Evolutionary conservation across 805 yeast genomes (phyloP).

Genomic region (Kodamaea jinghongensis): DNA sequence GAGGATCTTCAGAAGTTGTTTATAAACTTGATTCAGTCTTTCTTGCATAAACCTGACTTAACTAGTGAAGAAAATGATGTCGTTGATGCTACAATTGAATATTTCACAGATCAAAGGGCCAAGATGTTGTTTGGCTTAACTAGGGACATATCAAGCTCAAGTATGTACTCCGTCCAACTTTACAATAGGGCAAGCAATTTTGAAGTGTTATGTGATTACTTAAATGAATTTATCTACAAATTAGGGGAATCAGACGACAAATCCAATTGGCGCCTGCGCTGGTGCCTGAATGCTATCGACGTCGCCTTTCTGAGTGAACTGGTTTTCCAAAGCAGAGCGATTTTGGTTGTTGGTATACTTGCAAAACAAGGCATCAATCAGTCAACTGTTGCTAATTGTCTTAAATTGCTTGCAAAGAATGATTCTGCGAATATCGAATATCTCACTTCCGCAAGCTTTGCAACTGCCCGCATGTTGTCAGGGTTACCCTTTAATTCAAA

Average conservation of each 20-base stretch:
- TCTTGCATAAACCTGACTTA: conserved; percentile 55
- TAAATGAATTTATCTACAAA: conserved; percentile 51
- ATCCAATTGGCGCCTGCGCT: conserved; percentile 58
- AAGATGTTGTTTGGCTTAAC: conserved; percentile 69
- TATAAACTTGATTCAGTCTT: conserved; percentile 68
- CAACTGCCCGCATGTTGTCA: conserved; percentile 46
- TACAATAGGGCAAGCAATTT: conserved; percentile 45
- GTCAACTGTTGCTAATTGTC: conserved; percentile 36
- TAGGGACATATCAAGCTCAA: conserved; percentile 38
- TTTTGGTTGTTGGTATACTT: conserved; percentile 67
- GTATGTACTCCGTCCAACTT: conserved; percentile 33
- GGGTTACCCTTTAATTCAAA: conserved; percentile 47
- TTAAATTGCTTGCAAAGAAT: conserved; percentile 25
- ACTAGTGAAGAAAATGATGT: conserved; percentile 33
- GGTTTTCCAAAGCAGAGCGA: conserved; percentile 63
- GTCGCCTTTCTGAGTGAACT: conserved; percentile 57
- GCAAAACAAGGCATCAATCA: conserved; percentile 64
- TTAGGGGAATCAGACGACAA: conserved; percentile 47
- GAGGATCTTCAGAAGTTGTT: conserved; percentile 57
- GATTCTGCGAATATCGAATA: conserved; percentile 25
- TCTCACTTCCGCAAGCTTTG: conserved; percentile 39
- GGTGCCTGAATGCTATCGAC: conserved; percentile 63
- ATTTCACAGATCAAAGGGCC: conserved; percentile 59
- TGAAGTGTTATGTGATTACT: conserved; percentile 56
- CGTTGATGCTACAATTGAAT: conserved; percentile 47